These are phyloP conservation scores for Fusarium verrucosum DNA, from an alignment of 2,329 filamentous ascomycete genomes.

Conservation along the genomic window DNA sequence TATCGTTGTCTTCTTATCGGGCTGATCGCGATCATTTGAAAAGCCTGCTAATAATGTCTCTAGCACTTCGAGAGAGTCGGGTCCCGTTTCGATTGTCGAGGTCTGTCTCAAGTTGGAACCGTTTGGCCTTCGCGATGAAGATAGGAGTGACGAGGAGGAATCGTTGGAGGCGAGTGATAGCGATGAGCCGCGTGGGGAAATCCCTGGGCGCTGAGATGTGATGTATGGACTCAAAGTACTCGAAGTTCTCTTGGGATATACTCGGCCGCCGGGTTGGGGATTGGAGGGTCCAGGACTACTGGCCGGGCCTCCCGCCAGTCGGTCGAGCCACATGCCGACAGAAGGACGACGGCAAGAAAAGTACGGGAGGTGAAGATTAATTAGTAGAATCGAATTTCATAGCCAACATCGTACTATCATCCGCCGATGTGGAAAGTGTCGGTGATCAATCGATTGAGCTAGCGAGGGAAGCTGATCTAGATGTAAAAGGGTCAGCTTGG, in stretches of 20 bases:
- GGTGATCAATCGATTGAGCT: constrained; percentile 8
- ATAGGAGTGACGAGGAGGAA: constrained; percentile 78
- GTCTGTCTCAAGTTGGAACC: constrained; percentile 73
- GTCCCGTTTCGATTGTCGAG: constrained; percentile 59
- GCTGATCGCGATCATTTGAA: constrained; percentile 22
- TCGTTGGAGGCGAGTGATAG: constrained; percentile 80
- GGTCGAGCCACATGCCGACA: constrained; percentile 85
- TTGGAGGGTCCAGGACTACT: constrained; percentile 66
- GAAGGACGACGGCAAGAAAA: constrained; percentile 17
- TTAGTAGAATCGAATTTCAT: neutral
- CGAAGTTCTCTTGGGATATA: constrained; percentile 73
- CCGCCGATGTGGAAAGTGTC: constrained; percentile 1
- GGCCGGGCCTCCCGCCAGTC: constrained; percentile 75
- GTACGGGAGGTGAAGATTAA: constrained; percentile 5
- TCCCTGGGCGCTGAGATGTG: constrained; percentile 72
- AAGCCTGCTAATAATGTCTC: constrained; percentile 55
- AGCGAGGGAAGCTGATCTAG: constrained; percentile 27
- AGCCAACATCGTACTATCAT: constrained; percentile 26
- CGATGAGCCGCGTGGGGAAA: constrained; percentile 78
- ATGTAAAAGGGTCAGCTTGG: constrained; percentile 37
- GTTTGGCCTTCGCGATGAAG: constrained; percentile 70
- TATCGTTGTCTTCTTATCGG: constrained; percentile 43
- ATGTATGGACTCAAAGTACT: constrained; percentile 74
- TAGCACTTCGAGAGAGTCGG: constrained; percentile 78
- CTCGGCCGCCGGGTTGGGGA: constrained; percentile 70